These are phyloP conservation scores for Penicillium coffeae DNA, from an alignment of 495 filamentous ascomycete species.

Conservation along the genomic window DNA sequence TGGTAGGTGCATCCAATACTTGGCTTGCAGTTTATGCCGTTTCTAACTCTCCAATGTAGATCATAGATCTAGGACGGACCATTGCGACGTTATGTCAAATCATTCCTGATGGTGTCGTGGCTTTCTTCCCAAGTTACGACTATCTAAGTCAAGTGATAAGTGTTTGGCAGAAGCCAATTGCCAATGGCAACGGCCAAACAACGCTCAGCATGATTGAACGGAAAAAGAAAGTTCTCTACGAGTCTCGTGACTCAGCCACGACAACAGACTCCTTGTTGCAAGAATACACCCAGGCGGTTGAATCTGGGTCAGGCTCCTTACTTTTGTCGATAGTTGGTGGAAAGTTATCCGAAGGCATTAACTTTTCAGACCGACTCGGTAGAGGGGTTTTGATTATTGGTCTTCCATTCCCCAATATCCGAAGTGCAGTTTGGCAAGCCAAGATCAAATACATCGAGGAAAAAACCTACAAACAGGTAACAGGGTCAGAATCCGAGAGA, in stretches of 20 bases:
- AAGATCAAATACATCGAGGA: constrained; percentile 83
- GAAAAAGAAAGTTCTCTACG: constrained; percentile 65
- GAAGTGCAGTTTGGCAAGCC: constrained; percentile 87
- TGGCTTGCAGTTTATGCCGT: not conserved
- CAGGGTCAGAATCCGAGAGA: constrained; percentile 31
- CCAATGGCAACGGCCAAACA: constrained; percentile 26
- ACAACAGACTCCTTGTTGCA: constrained; percentile 63
- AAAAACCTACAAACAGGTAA: constrained; percentile 48
- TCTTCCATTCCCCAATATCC: constrained; percentile 87
- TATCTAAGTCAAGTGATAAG: constrained; percentile 73
- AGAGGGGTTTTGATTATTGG: constrained; percentile 87
- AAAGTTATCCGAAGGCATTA: constrained; percentile 94
- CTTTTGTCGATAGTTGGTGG: constrained; percentile 94
- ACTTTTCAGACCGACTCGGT: constrained; percentile 90
- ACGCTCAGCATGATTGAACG: constrained; percentile 38
- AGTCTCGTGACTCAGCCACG: constrained; percentile 50
- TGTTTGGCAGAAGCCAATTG: constrained; percentile 56
- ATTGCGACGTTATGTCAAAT: constrained; percentile 65
- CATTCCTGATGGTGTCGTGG: constrained; percentile 89
- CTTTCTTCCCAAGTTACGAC: constrained; percentile 93
- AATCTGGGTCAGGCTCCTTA: constrained; percentile 64
- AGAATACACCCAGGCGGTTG: constrained; percentile 67
- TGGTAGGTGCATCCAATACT: constrained; percentile 34
- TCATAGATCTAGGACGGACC: constrained; percentile 69
- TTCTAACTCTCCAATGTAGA: constrained; percentile 38